A percentile compares a stretch with the other conserved stretches of the same genome.
Evolutionary conservation across 2,329 filamentous ascomycete species (phyloP).

Genomic region (Calonectria honghensis): DNA sequence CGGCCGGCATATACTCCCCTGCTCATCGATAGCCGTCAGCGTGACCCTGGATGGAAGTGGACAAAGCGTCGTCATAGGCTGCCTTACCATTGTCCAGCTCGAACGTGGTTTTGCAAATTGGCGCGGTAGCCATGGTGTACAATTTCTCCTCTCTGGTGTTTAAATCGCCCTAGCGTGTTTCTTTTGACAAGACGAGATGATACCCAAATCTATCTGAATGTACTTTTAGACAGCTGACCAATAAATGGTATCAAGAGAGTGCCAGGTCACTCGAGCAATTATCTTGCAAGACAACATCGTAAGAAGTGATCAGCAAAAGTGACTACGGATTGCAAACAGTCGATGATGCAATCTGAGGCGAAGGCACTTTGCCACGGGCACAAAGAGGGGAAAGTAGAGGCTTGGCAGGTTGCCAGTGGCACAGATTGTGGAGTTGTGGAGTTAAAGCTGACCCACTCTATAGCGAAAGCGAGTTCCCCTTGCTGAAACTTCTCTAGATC

Average conservation of each 20-base stretch:
- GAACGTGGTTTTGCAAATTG: slow-evolving; percentile 16
- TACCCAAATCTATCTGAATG: not conserved
- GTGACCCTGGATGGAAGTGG: not conserved
- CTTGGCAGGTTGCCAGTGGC: not conserved
- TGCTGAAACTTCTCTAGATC: not conserved
- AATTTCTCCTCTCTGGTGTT: not conserved
- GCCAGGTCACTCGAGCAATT: not conserved
- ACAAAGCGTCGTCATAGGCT: not conserved
- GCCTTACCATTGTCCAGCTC: slow-evolving; percentile 32
- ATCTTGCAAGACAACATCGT: not conserved
- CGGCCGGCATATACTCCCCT: slow-evolving; percentile 27
- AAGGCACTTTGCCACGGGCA: not conserved
- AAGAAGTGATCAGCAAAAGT: not conserved
- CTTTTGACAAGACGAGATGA: not conserved
- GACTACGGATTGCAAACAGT: not conserved
- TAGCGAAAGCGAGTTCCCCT: slow-evolving; percentile 5
- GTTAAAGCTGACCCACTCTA: not conserved
- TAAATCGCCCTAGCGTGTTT: not conserved
- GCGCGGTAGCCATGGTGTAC: not conserved
- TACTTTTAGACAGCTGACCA: too few species aligned
- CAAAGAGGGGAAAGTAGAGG: not conserved
- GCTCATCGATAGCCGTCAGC: slow-evolving; percentile 4
- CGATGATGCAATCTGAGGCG: slow-evolving; percentile 8
- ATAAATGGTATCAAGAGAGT: not conserved
- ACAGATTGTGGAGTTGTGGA: slow-evolving; percentile 1